Evolutionary conservation across 257 asterid species (phyloP).

Genomic region (Rhazya stricta): DNA sequence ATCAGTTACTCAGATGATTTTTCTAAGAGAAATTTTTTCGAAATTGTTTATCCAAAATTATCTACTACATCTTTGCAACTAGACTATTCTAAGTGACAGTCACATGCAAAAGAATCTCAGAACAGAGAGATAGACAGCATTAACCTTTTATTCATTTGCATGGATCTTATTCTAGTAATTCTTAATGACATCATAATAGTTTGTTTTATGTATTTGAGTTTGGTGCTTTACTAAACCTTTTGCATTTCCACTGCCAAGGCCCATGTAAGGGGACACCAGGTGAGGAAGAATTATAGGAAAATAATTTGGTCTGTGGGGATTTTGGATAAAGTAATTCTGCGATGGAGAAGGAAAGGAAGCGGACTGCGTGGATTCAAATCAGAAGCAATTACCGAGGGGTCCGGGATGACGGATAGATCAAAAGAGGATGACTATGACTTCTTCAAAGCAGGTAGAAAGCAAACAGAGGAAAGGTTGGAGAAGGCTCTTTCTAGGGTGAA

Average conservation of each 20-base stretch:
- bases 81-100: too few species aligned
- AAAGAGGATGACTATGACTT: slow-evolving; percentile 85
- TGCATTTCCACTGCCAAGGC: slow-evolving; percentile 52
- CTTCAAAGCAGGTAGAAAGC: slow-evolving; percentile 80
- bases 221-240: not conserved
- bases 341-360: slow-evolving; percentile 87
- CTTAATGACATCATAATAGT: not conserved
- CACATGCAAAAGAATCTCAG: not conserved
- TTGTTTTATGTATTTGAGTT: not conserved
- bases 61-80: too few species aligned
- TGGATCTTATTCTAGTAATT: not conserved
- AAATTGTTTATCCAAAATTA: not conserved
- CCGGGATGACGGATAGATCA: slow-evolving; percentile 35
- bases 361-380: slow-evolving; percentile 75
- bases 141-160: too few species aligned
- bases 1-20: not conserved
- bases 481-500: slow-evolving; percentile 87
- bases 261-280: slow-evolving; percentile 94
- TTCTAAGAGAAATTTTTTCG: not conserved
- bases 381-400: slow-evolving; percentile 44
- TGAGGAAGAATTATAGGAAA: slow-evolving; percentile 74
- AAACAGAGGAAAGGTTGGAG: slow-evolving; percentile 68
- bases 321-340: slow-evolving; percentile 72
- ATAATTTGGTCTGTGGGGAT: slow-evolving; percentile 92
- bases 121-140: not conserved